Base-by-base conservation (phyloP, 2,329 filamentous ascomycete species). In the Colletotrichum viniferum region DNA sequence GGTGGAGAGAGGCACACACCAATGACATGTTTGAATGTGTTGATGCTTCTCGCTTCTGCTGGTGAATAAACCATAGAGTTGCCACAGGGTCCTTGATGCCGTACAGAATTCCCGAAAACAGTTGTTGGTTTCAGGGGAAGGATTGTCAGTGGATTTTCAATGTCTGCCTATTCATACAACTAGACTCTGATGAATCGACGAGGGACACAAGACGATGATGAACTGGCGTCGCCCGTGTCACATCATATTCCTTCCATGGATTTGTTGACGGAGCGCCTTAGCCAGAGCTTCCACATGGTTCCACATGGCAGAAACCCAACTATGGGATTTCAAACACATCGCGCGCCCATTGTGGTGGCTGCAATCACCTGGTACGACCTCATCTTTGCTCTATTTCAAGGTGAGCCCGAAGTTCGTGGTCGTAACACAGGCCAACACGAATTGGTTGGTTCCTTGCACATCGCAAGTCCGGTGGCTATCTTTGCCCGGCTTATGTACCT, bases 391-490 rank as follows among this genome's bases (percentile, higher is more conserved):
- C 43, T 21, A 0, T 21, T 4, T 4, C 0, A 21, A 21, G 10
- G 10, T 21, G 0, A 13, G 1, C 0, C 9, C 3, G 10, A 12
- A 21, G n/a, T 4, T 21, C 4, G 9, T 1, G 43, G 18, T 21
- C 9, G 5, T 21, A 0, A 48, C 0, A 21, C 18, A 21, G 43
- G 1, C 3, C 18, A 48, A 48, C 0, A 21, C 0, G 43, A 0
- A 21, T 48, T 21, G 3, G 43, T 3, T 0, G 9, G n/a, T 1
- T 48, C 1, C n/a, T 48, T 48, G 18, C n/a, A n/a, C 43, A 0
- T 48, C 43, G 1, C 10, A 12, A 7, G 1, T 48, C 5, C 43
- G 10, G 18, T 48, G 1, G n/a, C 43, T 0, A 12, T 48, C 18
- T 48, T 48, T 0, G 9, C 18, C 9, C 4, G 3, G 5, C 3